These are phyloP conservation scores for Eragrostis tef DNA, from an alignment of 202 grass and related monocot genomes.

Conservation along the genomic window DNA sequence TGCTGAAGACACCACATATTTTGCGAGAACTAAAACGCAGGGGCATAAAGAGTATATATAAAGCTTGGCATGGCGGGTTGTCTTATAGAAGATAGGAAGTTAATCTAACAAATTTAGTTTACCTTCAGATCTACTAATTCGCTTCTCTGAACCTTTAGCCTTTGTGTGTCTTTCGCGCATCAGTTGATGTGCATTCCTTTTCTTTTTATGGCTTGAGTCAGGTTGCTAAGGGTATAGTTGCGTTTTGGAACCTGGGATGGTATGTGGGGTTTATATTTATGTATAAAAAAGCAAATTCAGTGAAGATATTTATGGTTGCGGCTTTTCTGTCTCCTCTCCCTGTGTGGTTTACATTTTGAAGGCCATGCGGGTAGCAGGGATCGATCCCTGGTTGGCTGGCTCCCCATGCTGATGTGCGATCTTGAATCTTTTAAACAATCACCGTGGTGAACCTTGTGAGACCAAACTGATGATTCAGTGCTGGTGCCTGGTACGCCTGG, in stretches of 20 bases:
- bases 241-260: conserved; percentile 16
- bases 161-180: conserved; percentile 27
- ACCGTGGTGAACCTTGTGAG: no score
- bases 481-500: no score
- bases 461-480: no score
- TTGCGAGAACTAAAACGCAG: conserved; percentile 6
- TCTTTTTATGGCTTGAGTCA: not conserved
- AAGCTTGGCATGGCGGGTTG: not conserved
- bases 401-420: not conserved
- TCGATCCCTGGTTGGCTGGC: no score
- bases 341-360: no score
- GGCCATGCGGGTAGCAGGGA: no score
- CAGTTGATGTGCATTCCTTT: conserved; percentile 41
- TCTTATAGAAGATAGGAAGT: conserved; percentile 37
- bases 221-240: no score
- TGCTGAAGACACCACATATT: conserved; percentile 1
- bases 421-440: conserved; percentile 9
- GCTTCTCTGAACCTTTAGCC: conserved; percentile 20
- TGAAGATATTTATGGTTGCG: not conserved
- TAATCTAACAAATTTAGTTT: conserved; percentile 30
- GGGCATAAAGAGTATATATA: not conserved
- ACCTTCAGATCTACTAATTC: conserved; percentile 40
- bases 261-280: conserved; percentile 28
- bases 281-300: not conserved
- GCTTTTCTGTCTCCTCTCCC: no score